Evolutionary conservation across 2,329 filamentous ascomycete genomes (phyloP), one percentile per base, ranked within the genome.

Genomic region (Colletotrichum sp.): DNA sequence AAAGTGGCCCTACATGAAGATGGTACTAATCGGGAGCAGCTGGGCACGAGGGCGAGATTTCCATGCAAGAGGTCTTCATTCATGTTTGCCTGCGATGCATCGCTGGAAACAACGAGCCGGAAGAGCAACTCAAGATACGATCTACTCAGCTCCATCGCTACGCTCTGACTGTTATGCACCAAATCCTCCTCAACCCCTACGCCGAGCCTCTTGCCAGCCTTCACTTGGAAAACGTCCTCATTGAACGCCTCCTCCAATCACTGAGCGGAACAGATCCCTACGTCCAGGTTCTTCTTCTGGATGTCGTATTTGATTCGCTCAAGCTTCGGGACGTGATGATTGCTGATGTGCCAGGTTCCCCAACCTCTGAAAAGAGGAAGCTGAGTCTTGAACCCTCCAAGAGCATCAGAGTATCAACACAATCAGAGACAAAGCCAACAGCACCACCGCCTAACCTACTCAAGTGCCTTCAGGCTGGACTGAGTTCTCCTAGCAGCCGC

Each of bases 381-480:
- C 79, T 85, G 21, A 87, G 82, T 67, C 78, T 83, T 12, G 88
- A 91, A 57, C 83, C 86, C 13, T 80, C 83, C 24, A 85, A 85
- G 16, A 84, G 82, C 67, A 82, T 85, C 52, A 83, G 86, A 15
- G 80, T 81, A 15, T 87, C 89, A 1, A 79, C 87, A 24, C 80
- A 81, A 5, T 81, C 81, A 10, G 81, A 79, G 78, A 83, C 67
- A 72, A 80, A 75, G 38, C 80, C 68, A 58, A 81, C 81, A 32
- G 90, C 93, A 5, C 94, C 95, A 24, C 92, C 94, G 4, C 86
- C 92, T 18, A 87, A 93, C 43, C 85, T 99, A n/a, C 90, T 97
- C n/a, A 93, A 94, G 77, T 98, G 95, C 81, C 88, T 99, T 15
- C 93, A 95, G 76, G 92, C 93, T 61, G 97, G 96, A 0, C 93